Conservation (phyloP, 2,329 filamentous ascomycete species). For the Fusarium buharicum region DNA sequence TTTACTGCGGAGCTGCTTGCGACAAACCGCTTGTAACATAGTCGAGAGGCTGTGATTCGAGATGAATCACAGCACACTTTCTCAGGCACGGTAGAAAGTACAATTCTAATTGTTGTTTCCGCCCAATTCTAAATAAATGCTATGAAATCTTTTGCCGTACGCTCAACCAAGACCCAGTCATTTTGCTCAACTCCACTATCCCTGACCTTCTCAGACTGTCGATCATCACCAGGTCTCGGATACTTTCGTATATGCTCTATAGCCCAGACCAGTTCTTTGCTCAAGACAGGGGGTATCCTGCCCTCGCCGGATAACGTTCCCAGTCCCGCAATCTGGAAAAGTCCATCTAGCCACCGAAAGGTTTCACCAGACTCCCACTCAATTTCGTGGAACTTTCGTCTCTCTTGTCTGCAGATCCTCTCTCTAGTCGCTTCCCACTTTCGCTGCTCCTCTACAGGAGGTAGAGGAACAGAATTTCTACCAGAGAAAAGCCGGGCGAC, state of each 20-base stretch:
- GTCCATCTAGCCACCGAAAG: constrained; percentile 55
- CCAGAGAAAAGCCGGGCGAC: constrained; percentile 60
- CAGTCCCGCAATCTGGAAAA: constrained; percentile 62
- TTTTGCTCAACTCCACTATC: not conserved
- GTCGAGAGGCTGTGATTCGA: too few species aligned
- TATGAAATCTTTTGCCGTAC: not conserved
- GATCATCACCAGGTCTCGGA: constrained; percentile 49
- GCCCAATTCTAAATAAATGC: constrained; percentile 4
- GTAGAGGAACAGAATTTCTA: constrained; percentile 54
- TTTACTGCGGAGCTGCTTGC: too few species aligned
- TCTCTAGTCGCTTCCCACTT: constrained; percentile 59
- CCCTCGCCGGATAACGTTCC: constrained; percentile 59
- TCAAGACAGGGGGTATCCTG: constrained; percentile 57
- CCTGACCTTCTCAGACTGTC: not conserved
- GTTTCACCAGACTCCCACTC: constrained; percentile 64
- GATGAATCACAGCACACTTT: too few species aligned
- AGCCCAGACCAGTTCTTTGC: constrained; percentile 58
- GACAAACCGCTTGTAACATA: too few species aligned
- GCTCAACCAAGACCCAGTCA: constrained; percentile 31
- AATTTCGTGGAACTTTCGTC: constrained; percentile 63
- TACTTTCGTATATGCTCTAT: constrained; percentile 61
- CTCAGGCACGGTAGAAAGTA: too few species aligned
- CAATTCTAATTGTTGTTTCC: too few species aligned
- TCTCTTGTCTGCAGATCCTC: constrained; percentile 44
- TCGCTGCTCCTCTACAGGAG: constrained; percentile 52